Conservation (phyloP, 163 green algal species). For the Prototheca wickerhamii region DNA sequence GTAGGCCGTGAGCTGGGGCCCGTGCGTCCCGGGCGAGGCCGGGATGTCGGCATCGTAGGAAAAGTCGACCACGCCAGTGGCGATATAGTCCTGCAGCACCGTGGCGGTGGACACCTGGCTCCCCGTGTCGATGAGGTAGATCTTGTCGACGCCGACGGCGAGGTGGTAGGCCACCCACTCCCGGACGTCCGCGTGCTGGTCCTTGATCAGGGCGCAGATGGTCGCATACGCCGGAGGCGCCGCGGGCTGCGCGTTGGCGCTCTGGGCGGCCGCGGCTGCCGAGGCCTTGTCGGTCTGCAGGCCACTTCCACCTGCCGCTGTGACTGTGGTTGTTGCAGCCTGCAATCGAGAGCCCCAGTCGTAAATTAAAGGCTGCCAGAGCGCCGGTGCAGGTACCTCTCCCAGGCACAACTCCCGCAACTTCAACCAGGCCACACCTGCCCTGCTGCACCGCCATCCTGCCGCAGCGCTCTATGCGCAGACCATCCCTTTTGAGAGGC, state of each 20-base stretch:
- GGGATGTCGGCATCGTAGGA: conserved; percentile 12
- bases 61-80: conserved; percentile 34
- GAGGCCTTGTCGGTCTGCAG: too few relatives aligned
- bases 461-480: too few relatives aligned
- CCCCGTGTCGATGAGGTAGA: conserved; percentile 27
- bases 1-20: conserved; percentile 32
- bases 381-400: too few relatives aligned
- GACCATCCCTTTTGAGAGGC: too few relatives aligned
- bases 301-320: neutral
- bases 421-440: too few relatives aligned
- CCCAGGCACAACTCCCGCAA: too few relatives aligned
- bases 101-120: conserved; percentile 10
- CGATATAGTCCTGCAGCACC: conserved; percentile 22
- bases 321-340: too few relatives aligned
- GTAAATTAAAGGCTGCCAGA: too few relatives aligned
- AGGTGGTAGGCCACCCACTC: conserved; percentile 40
- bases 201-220: conserved; percentile 35
- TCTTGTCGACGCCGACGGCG: conserved; percentile 14
- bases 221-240: conserved; percentile 18
- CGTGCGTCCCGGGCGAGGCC: conserved; percentile 11
- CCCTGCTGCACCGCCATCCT: too few relatives aligned
- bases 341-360: too few relatives aligned
- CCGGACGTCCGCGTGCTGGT: conserved; percentile 33
- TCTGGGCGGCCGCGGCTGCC: neutral
- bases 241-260: neutral